A percentile compares a stretch with the other conserved stretches of the same genome.
Evolutionary conservation across 2,329 filamentous ascomycete genomes (phyloP).

Genomic region (Talaromyces funiculosus): DNA sequence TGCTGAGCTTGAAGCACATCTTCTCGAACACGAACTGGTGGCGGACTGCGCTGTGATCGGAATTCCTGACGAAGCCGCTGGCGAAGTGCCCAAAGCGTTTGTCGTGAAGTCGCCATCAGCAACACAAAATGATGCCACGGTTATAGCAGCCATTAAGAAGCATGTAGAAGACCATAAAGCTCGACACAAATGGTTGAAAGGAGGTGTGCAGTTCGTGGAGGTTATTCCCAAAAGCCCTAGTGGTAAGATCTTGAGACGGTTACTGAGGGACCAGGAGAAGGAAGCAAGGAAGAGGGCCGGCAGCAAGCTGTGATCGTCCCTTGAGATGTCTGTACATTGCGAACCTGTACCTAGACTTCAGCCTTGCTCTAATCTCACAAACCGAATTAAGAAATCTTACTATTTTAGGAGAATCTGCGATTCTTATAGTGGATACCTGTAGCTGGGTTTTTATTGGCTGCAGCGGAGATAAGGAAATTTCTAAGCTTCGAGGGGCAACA

Average conservation of each 20-base stretch:
- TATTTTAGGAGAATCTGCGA: neutral
- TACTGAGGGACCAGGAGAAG: conserved; percentile 69
- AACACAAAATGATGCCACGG: conserved; percentile 47
- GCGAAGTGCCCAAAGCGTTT: conserved; percentile 60
- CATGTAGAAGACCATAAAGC: conserved; percentile 58
- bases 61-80: conserved; percentile 57
- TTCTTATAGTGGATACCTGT: conserved; percentile 5
- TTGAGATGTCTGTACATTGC: no score
- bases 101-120: conserved; percentile 54
- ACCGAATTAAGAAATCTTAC: neutral
- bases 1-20: conserved; percentile 73
- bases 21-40: conserved; percentile 69
- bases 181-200: conserved; percentile 57
- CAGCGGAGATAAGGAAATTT: conserved; percentile 8
- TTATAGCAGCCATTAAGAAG: conserved; percentile 50
- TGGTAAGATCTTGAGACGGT: conserved; percentile 57
- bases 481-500: conserved; percentile 13
- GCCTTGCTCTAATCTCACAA: neutral
- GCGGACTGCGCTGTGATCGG: conserved; percentile 74
- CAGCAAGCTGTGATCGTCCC: conserved; percentile 57
- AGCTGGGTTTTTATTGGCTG: neutral
- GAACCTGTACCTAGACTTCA: neutral
- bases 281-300: conserved; percentile 59
- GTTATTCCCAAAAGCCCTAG: conserved; percentile 57
- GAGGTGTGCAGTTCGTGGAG: conserved; percentile 54